Conservation (phyloP, 2,329 filamentous ascomycete species). For the Penicillium sp. region DNA sequence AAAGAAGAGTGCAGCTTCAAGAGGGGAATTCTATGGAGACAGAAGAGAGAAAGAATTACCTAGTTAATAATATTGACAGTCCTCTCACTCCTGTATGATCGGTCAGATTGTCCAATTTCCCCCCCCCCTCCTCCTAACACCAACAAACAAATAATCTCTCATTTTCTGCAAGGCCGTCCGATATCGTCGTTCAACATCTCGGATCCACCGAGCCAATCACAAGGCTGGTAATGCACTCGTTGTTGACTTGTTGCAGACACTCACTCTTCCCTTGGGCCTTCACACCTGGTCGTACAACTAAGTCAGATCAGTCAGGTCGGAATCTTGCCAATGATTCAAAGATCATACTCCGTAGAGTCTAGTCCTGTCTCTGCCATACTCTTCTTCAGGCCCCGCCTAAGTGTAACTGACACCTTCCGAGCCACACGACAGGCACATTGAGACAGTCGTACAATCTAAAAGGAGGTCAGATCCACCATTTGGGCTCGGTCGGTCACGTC, state of each 20-base stretch:
- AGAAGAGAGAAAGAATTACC: background rate
- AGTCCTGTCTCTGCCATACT: background rate
- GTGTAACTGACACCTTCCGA: background rate
- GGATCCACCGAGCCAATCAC: slow-evolving; percentile 6
- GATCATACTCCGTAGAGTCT: background rate
- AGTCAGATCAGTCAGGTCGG: background rate
- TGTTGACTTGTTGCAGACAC: background rate
- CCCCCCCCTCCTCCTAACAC: background rate
- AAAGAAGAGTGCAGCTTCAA: background rate
- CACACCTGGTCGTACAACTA: background rate
- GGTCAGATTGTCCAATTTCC: background rate
- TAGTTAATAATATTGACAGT: background rate
- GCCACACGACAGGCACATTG: background rate
- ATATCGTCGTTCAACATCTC: background rate
- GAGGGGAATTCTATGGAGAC: too few relatives aligned
- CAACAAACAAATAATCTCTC: background rate
- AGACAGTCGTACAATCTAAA: background rate
- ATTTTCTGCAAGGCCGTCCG: background rate
- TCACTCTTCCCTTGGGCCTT: background rate
- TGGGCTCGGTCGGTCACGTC: background rate
- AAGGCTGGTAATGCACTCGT: background rate
- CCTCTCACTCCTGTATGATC: background rate
- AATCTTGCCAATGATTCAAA: background rate
- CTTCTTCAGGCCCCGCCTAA: background rate
- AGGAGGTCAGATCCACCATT: background rate